Conservation (phyloP, 768 basidiomycete genomes). For the Floccularia luteovirens region DNA sequence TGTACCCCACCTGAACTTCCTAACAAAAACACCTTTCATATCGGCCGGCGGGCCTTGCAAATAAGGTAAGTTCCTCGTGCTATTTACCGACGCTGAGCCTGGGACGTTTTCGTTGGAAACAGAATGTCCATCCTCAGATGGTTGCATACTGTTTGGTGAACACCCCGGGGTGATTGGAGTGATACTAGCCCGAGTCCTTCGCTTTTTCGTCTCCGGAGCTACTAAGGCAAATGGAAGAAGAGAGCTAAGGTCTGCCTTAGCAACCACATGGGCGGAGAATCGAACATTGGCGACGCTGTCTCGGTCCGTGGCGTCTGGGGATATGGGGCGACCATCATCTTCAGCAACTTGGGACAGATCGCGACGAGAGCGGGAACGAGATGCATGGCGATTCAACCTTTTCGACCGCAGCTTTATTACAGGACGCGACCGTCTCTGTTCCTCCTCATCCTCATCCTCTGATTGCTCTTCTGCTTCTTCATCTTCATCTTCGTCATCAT, state of each 20-base stretch:
- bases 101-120: constrained; percentile 20
- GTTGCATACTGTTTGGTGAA: constrained; percentile 19
- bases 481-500: constrained; percentile 14
- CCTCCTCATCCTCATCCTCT: constrained; percentile 35
- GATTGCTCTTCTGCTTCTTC: constrained; percentile 22
- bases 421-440: constrained; percentile 56
- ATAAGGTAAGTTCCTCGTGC: constrained; percentile 29
- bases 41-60: constrained; percentile 54
- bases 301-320: constrained; percentile 50
- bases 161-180: constrained; percentile 19
- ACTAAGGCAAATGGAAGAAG: constrained; percentile 78
- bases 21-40: constrained; percentile 65
- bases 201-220: constrained; percentile 53
- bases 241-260: constrained; percentile 48
- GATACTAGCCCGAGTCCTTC: constrained; percentile 28
- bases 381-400: constrained; percentile 44
- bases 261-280: constrained; percentile 65
- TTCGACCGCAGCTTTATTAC: constrained; percentile 68
- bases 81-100: constrained; percentile 28
- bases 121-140: constrained; percentile 39
- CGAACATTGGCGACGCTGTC: constrained; percentile 72
- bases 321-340: constrained; percentile 48
- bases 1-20: constrained; percentile 84
- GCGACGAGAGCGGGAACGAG: constrained; percentile 69
- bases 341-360: constrained; percentile 54